Conservation (phyloP, 371 early-diverging fungal genomes). For the Mortierella polycephala region DNA sequence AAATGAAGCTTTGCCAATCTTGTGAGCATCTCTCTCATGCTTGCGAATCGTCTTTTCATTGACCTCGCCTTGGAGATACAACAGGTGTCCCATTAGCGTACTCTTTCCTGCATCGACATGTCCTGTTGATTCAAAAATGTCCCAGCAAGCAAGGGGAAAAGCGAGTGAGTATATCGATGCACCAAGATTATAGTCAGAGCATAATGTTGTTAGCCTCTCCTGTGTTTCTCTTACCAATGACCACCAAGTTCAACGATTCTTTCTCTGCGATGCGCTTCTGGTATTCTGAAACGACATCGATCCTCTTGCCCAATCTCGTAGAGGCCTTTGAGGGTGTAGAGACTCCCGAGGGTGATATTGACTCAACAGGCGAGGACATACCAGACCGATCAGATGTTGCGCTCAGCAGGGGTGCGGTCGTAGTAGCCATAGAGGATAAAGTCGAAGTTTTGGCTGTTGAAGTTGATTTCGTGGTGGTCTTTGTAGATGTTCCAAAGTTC, state of each 20-base stretch:
- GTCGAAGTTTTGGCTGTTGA: constrained; percentile 5
- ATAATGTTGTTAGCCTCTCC: constrained; percentile 2
- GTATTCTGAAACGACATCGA: constrained; percentile 82
- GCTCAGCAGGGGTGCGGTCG: constrained; percentile 13
- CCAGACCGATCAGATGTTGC: constrained; percentile 26
- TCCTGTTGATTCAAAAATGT: constrained; percentile 60
- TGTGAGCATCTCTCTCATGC: constrained; percentile 93
- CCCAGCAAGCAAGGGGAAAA: background rate
- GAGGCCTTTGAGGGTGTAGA: constrained; percentile 58
- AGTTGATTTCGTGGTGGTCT: constrained; percentile 9
- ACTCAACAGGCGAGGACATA: constrained; percentile 29
- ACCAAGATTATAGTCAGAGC: too few species aligned
- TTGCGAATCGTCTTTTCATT: constrained; percentile 90
- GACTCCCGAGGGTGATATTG: constrained; percentile 42
- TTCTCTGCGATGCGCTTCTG: constrained; percentile 76
- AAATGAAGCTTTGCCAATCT: constrained; percentile 93
- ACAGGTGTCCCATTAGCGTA: constrained; percentile 97
- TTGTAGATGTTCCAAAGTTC: constrained; percentile 51
- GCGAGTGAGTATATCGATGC: background rate
- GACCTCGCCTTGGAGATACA: constrained; percentile 90
- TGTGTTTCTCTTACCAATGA: constrained; percentile 70
- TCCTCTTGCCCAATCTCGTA: constrained; percentile 61
- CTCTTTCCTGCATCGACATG: constrained; percentile 99
- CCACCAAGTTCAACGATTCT: constrained; percentile 82
- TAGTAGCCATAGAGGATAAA: constrained; percentile 1